Evolutionary conservation across 106 monocot species (phyloP), one percentile per base, ranked within the genome.

Genomic region (Triglochin maritima): DNA sequence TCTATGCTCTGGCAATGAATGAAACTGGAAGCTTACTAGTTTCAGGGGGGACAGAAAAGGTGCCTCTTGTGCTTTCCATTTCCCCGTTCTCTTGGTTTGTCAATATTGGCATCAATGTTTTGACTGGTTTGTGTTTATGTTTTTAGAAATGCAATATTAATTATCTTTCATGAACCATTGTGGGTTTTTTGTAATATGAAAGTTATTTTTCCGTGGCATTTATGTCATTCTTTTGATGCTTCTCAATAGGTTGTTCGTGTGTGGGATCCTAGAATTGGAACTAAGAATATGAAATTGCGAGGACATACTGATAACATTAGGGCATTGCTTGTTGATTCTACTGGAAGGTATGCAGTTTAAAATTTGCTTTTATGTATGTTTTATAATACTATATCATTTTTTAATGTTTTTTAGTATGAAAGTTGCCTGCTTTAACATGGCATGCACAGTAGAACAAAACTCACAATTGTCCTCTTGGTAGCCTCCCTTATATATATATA

Each of bases 31-130:
- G 73, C 44, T 49, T 91, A 69, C 88, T 98, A 70, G 91, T 92
- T 56, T 98, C 96, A 79, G 96, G 96, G 54, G 96, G 96, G 69
- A 98, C 91, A 46, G 96, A 98, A 74, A 98, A 98, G 86, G 95
- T 82, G 71, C 29, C 44, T 69, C 45, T 50, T 44, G 64, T 65
- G 11, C 51, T 54, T 76, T 51, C 43, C 3, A 17, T 29, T 67
- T 17, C 3, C 53, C 10, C 16, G 42, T 13, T 7, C 49, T 10
- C 11, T 62, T 55, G 45, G 53, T 50, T 67, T 67, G 16, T 59
- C 9, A 29, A 29, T 29, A 29, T 29, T 29, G 29, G 29, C 29
- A 29, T 29, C 29, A 29, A 29, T 29, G 29, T 29, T 29, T 29
- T 29, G 29, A 29, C 29, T 29, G 29, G 29, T 29, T 29, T 1